phyloP scores from a whole-genome alignment of 2,329 filamentous ascomycete genomes.

The Trichoderma pleuroti region DNA sequence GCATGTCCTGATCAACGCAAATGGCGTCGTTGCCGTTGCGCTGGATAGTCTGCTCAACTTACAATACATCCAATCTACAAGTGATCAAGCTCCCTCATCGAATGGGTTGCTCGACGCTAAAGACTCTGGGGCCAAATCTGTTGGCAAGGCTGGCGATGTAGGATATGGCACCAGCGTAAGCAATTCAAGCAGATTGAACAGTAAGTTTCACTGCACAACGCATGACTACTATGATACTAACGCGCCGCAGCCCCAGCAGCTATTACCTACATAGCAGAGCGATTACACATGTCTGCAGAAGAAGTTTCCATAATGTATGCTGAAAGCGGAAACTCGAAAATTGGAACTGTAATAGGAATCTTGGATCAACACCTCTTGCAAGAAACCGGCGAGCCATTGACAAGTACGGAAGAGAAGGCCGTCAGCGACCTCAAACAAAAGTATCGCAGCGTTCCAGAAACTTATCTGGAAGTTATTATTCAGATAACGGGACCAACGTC shows the following conservation, averaged over 20 bases:
- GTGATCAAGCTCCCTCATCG: slow-evolving; percentile 66
- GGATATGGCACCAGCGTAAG: background rate
- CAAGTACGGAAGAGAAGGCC: slow-evolving; percentile 30
- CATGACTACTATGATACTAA: background rate
- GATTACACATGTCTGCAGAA: slow-evolving; percentile 39
- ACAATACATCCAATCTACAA: slow-evolving; percentile 68
- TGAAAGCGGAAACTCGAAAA: slow-evolving; percentile 37
- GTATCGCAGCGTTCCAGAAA: slow-evolving; percentile 41
- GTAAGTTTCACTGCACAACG: slow-evolving; percentile 24
- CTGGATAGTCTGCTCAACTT: slow-evolving; percentile 80
- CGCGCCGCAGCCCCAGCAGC: slow-evolving; percentile 35
- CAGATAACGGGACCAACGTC: slow-evolving; percentile 37
- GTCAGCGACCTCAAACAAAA: slow-evolving; percentile 36
- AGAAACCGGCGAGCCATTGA: slow-evolving; percentile 32
- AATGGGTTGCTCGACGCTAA: slow-evolving; percentile 71
- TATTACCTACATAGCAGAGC: slow-evolving; percentile 43
- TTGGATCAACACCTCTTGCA: slow-evolving; percentile 42
- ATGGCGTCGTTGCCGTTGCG: slow-evolving; percentile 63
- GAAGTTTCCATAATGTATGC: slow-evolving; percentile 42
- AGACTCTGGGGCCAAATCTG: slow-evolving; percentile 20
- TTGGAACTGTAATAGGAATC: slow-evolving; percentile 40
- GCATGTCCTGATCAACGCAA: slow-evolving; percentile 63
- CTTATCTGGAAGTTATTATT: slow-evolving; percentile 43
- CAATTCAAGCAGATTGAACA: slow-evolving; percentile 19
- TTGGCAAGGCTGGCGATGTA: background rate